Base-by-base conservation (phyloP, 306 rosid species). In the Vigna hirtella region DNA sequence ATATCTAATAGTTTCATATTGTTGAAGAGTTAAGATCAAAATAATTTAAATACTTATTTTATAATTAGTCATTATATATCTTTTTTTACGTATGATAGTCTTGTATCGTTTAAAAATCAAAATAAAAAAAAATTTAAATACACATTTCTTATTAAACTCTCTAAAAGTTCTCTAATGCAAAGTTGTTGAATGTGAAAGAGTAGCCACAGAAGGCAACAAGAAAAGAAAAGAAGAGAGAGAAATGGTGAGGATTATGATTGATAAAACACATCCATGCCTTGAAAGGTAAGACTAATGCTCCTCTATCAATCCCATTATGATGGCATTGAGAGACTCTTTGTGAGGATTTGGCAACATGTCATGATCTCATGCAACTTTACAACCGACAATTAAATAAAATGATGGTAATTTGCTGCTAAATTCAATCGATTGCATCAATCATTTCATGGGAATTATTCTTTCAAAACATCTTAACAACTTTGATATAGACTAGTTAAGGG, bases 311-410 rank as follows among this genome's bases (percentile, higher is more conserved):
- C 40, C 58, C 52, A 36, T 77, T 63, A 84, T 76, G 68, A 84
- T 76, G 68, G 28, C 71, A 22, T 52, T 34, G 73, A 13, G 51
- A 20, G 64, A 47, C 72, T 51, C 51, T 38, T 73, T 58, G 2
- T 65, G 26, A 69, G 30, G 45, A 73, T 86, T 80, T 78, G 88
- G 87, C 85, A 64, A 75, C 72, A 64, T 67, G 87, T 84, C 88
- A 58, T 80, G 58, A 75, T 89, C 92, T 66, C 48, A 74, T 78
- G 83, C 74, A 77, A 81, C 87, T 82, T 82, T 62, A 74, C 71
- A 47, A 67, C 77, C 74, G 74, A 66, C 83, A 48, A 56, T 55
- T 26, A 30, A 75, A 66, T 18, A 9, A 36, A 50, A 32, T 38
- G 40, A 28, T 9, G 7, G n/a, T 73, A 68, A 26, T 66, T 77